These are phyloP conservation scores for Phalaenopsis aphrodite DNA, from an alignment of 106 monocot species.

Conservation along the genomic window DNA sequence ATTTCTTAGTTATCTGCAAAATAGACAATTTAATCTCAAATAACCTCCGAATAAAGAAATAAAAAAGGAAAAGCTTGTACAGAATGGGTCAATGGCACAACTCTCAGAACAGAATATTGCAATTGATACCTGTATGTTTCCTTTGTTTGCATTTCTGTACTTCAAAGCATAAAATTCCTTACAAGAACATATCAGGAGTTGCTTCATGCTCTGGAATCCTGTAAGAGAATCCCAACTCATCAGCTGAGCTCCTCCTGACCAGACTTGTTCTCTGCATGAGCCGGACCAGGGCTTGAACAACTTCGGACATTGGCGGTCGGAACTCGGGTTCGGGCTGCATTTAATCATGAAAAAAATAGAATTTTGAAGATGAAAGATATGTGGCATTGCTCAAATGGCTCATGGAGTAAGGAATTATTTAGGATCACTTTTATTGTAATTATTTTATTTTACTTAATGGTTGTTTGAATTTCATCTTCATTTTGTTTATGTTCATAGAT, in stretches of 20 bases:
- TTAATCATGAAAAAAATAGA: neutral
- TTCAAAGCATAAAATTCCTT: neutral
- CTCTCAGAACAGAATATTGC: neutral
- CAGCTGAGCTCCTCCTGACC: slow-evolving; percentile 33
- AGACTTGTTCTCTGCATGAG: slow-evolving; percentile 45
- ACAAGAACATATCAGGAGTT: slow-evolving; percentile 16
- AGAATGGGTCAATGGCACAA: neutral
- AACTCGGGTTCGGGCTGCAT: slow-evolving; percentile 54
- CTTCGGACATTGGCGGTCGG: slow-evolving; percentile 64
- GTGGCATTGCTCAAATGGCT: neutral
- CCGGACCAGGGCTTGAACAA: slow-evolving; percentile 40
- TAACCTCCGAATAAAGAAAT: neutral
- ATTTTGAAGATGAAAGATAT: neutral
- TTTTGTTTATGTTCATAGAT: too few species aligned
- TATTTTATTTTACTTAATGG: too few species aligned
- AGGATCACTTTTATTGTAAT: too few species aligned
- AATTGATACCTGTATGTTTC: neutral
- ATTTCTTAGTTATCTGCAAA: neutral
- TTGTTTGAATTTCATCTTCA: too few species aligned
- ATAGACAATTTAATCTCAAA: neutral
- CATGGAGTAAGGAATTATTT: too few species aligned
- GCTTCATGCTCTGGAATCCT: slow-evolving; percentile 39
- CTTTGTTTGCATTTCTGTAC: neutral
- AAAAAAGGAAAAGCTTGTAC: neutral
- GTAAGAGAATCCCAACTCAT: slow-evolving; percentile 41